phyloP scores from a whole-genome alignment of 164 flowering plant species.

The Cinnamomum chago region DNA sequence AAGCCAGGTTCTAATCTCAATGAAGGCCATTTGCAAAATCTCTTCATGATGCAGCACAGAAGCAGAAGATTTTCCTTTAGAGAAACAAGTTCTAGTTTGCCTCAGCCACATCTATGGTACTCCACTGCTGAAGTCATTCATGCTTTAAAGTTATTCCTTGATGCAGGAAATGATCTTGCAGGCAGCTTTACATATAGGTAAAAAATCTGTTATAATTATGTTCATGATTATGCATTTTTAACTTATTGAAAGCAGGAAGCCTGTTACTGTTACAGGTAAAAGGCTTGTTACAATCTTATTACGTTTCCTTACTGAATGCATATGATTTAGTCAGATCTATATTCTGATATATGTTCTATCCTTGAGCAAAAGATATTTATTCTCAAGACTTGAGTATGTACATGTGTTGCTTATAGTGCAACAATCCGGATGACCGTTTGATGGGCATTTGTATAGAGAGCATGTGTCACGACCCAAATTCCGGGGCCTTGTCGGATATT shows the following conservation, averaged over 20 bases:
- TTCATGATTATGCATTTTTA: background rate
- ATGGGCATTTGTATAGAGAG: too few relatives aligned
- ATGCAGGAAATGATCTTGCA: constrained; percentile 54
- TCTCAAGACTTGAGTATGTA: background rate
- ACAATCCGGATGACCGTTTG: too few relatives aligned
- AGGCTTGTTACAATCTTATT: background rate
- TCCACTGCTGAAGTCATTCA: constrained; percentile 47
- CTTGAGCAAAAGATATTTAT: background rate
- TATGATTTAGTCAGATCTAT: background rate
- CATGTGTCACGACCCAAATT: too few relatives aligned
- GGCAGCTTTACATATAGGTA: constrained; percentile 86
- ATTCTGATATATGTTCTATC: background rate
- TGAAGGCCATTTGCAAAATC: constrained; percentile 21
- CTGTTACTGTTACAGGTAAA: too few relatives aligned
- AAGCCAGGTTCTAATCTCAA: constrained; percentile 14
- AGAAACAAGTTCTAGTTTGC: constrained; percentile 39
- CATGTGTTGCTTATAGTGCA: background rate
- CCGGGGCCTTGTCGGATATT: too few relatives aligned
- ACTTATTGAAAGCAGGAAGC: background rate
- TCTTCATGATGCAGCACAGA: constrained; percentile 6
- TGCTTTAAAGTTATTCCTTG: constrained; percentile 65
- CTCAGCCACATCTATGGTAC: constrained; percentile 88
- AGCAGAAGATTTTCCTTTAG: constrained; percentile 44
- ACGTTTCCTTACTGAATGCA: background rate
- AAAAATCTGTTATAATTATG: background rate